These are phyloP conservation scores for Hanseniaspora osmophila DNA, from an alignment of 805 yeast genomes.

Conservation along the genomic window DNA sequence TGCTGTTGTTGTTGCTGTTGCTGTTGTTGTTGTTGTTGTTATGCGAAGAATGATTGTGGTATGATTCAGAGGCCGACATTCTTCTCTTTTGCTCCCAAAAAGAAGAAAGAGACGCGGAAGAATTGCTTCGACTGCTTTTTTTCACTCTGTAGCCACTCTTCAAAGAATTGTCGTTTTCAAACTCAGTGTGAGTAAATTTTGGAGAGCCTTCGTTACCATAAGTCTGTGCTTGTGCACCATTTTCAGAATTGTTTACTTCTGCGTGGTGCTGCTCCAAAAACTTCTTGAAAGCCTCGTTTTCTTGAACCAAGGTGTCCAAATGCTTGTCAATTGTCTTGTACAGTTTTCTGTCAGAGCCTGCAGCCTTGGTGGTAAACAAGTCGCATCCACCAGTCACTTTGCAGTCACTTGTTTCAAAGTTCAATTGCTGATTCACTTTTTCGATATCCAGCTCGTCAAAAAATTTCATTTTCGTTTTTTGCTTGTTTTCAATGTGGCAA, in stretches of 20 bases:
- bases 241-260: slow-evolving; percentile 7
- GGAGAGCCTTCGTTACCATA: neutral
- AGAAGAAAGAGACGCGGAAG: slow-evolving; percentile 14
- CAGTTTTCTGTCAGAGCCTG: slow-evolving; percentile 76
- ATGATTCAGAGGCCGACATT: slow-evolving; percentile 21
- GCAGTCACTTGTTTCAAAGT: slow-evolving; percentile 62
- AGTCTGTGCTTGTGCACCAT: neutral
- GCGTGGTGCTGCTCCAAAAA: slow-evolving; percentile 14
- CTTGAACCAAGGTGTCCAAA: slow-evolving; percentile 37
- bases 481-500: neutral
- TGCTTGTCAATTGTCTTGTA: slow-evolving; percentile 80
- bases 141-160: neutral
- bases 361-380: slow-evolving; percentile 85
- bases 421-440: slow-evolving; percentile 71
- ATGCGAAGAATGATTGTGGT: slow-evolving; percentile 12
- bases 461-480: slow-evolving; percentile 34
- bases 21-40: neutral
- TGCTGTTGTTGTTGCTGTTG: neutral
- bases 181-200: neutral
- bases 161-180: slow-evolving; percentile 5
- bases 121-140: slow-evolving; percentile 7
- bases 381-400: slow-evolving; percentile 82
- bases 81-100: slow-evolving; percentile 31
- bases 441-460: slow-evolving; percentile 91
- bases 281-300: slow-evolving; percentile 23